Percentiles rank a stretch among this genome's conserved stretches.
phyloP scores from a whole-genome alignment of 1,284 basidiomycete species.

The Pseudozyma pruni region DNA sequence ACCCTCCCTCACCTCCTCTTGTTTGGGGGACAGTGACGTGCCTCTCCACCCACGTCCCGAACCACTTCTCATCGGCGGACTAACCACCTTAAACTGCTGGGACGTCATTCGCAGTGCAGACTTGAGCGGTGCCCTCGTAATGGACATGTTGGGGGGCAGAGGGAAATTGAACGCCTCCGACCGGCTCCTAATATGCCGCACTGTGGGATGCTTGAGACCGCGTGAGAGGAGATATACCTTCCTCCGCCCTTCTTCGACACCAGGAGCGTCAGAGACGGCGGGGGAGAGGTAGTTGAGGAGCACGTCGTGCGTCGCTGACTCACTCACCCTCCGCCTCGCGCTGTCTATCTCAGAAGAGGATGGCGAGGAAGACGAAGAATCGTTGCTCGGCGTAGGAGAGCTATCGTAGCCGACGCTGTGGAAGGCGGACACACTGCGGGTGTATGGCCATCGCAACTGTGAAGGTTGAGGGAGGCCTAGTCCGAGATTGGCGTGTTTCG shows the following conservation, averaged over 20 bases:
- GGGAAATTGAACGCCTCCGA: conserved; percentile 41
- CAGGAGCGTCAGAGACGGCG: background rate
- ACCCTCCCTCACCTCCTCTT: conserved; percentile 10
- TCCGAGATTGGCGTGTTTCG: conserved; percentile 67
- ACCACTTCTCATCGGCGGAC: conserved; percentile 4
- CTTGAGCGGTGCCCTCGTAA: conserved; percentile 7
- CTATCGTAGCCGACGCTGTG: conserved; percentile 21
- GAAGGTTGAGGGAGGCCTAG: conserved; percentile 74
- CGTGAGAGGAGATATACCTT: conserved; percentile 30
- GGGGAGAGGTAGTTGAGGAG: conserved; percentile 33
- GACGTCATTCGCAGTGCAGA: conserved; percentile 14
- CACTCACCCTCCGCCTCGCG: background rate
- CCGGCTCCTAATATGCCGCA: conserved; percentile 12
- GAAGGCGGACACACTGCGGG: no score
- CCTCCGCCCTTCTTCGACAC: background rate
- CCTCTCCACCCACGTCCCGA: background rate
- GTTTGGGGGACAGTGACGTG: conserved; percentile 1
- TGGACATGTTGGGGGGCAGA: conserved; percentile 13
- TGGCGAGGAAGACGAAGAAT: conserved; percentile 4
- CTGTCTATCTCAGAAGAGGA: conserved; percentile 6
- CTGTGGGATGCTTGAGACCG: conserved; percentile 13
- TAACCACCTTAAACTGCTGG: background rate
- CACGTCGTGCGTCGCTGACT: conserved; percentile 27
- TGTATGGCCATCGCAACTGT: conserved; percentile 29
- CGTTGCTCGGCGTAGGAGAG: conserved; percentile 18